Evolutionary conservation across 2,329 filamentous ascomycete species (phyloP), one percentile per base, ranked within the genome.

Genomic region (Arthrobotrys pseudoclavata): DNA sequence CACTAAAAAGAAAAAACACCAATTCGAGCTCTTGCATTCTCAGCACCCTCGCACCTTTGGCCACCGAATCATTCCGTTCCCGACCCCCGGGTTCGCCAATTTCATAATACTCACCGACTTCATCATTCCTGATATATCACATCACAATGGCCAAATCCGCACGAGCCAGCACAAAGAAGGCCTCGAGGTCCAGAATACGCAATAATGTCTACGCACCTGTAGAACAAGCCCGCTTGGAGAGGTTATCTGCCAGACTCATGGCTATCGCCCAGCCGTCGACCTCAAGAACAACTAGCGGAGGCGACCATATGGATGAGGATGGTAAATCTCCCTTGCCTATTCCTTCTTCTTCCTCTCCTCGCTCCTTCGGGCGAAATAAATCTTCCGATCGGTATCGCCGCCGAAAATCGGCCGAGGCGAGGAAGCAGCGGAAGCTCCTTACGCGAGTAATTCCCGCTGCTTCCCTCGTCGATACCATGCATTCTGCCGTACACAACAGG

Each of bases 271-370:
- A 72, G 63, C 70, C 74, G 24, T 62, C 72, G 20, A 66, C 66
- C 20, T 69, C 74, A 40, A 67, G 67, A 40, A 77, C 67, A 62
- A 53, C 67, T 5, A 77, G 47, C 53, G 67, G 42, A 45, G 42
- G 67, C 68, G 74, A 77, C 53, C 74, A 71, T 52, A 77, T 77
- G 74, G 74, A 77, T 69, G 74, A 77, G 67, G 74, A 77, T 71
- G 74, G 74, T 77, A 77, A 77, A 68, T 76, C 72, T 76, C 72
- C 72, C 72, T 69, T 40, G 50, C 64, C 64, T 53, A 34, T 66
- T 48, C 55, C 42, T 45, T 9, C 42, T 45, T 20, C 42, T 20
- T 20, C 42, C 42, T 45, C n/a, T 45, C n/a, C 50, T 26, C 42
- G 47, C 31, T 57, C 64, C 0, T 20, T 37, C 34, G 55, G 37